Conservation (phyloP, 805 yeast genomes). For the Hanseniaspora jakobsenii region DNA sequence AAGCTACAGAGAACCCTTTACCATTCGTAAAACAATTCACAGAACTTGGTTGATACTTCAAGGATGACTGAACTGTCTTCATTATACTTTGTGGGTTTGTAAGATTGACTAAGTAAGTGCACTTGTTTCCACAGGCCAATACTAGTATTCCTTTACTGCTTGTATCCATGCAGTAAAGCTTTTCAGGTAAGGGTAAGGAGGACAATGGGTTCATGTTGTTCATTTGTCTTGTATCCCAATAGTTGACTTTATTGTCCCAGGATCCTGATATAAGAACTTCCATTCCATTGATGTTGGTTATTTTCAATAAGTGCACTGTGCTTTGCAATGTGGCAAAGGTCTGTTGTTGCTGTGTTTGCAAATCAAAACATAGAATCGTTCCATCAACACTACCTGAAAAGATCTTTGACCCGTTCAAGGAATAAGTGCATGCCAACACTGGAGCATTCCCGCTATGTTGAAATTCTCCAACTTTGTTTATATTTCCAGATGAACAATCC, state of each 20-base stretch:
- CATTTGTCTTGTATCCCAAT: conserved; percentile 87
- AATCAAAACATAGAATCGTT: conserved; percentile 70
- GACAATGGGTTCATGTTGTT: conserved; percentile 48
- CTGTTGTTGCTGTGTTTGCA: conserved; percentile 66
- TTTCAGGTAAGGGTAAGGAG: conserved; percentile 72
- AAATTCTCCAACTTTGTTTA: conserved; percentile 24
- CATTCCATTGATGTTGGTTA: conserved; percentile 78
- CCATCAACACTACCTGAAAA: conserved; percentile 87
- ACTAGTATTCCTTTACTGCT: conserved; percentile 72
- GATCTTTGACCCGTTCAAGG: conserved; percentile 69
- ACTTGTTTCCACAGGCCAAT: conserved; percentile 79
- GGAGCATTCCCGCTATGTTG: conserved; percentile 12
- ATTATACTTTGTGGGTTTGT: conserved; percentile 73
- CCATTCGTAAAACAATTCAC: conserved; percentile 82
- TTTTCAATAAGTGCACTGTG: conserved; percentile 61
- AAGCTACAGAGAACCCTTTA: conserved; percentile 83
- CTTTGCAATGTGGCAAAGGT: conserved; percentile 81
- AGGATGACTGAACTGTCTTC: conserved; percentile 59
- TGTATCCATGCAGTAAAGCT: conserved; percentile 82
- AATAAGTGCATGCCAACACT: conserved; percentile 2
- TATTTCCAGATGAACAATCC: conserved; percentile 73
- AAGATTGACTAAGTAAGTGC: conserved; percentile 62
- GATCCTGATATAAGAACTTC: conserved; percentile 66
- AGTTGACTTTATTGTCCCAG: conserved; percentile 89
- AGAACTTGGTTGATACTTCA: conserved; percentile 79